Evolutionary conservation across 805 yeast species (phyloP).

Genomic region (Myxozyma melibiosi): DNA sequence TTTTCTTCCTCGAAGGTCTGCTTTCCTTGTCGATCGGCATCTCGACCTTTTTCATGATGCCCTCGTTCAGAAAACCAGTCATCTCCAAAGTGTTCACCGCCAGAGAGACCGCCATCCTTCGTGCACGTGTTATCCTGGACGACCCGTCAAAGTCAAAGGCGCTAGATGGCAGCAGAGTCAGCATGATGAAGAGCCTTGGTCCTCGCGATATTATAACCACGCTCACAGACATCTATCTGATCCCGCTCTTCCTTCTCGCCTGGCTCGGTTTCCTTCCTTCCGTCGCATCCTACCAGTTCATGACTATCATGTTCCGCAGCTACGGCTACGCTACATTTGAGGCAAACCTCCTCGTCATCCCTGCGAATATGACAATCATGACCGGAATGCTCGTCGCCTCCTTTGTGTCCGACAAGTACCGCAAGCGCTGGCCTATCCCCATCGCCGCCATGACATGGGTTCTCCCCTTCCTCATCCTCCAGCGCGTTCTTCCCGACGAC

Average conservation of each 20-base stretch:
- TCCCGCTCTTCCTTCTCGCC: conserved; percentile 57
- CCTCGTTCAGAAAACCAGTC: conserved; percentile 42
- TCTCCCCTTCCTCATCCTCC: conserved; percentile 25
- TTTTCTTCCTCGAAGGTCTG: conserved; percentile 64
- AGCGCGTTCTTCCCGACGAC: conserved; percentile 24
- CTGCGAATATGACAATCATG: conserved; percentile 43
- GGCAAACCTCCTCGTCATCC: conserved; percentile 56
- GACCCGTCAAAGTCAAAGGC: conserved; percentile 65
- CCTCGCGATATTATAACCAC: conserved; percentile 46
- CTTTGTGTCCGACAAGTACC: conserved; percentile 24
- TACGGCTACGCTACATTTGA: conserved; percentile 57
- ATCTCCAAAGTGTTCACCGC: conserved; percentile 44
- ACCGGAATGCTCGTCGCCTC: conserved; percentile 38
- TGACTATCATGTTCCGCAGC: conserved; percentile 52
- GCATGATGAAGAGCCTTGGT: conserved; percentile 57
- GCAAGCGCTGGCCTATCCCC: conserved; percentile 28
- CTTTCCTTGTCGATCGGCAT: conserved; percentile 56
- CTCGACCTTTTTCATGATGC: conserved; percentile 50
- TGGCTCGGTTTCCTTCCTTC: conserved; percentile 48
- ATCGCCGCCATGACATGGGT: conserved; percentile 28
- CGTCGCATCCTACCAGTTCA: conserved; percentile 47
- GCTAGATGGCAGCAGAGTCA: conserved; percentile 38
- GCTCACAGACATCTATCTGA: conserved; percentile 53
- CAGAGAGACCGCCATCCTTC: conserved; percentile 59
- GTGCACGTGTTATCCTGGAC: conserved; percentile 60